Evolutionary conservation across 192 early-diverging fungal genomes (phyloP).

Genomic region (Haplosporangium gracile): DNA sequence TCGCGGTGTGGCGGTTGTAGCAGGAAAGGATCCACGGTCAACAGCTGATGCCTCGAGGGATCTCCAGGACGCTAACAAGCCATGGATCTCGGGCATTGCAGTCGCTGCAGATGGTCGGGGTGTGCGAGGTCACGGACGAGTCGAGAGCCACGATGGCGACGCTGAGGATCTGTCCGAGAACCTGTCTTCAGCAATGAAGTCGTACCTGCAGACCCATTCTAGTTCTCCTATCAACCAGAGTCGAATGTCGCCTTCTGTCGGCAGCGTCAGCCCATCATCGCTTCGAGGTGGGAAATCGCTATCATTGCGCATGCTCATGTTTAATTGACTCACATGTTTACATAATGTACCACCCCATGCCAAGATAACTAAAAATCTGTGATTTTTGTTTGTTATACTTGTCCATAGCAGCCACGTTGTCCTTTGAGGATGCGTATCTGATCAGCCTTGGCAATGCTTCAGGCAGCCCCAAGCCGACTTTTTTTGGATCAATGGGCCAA

Average conservation of each 20-base stretch:
- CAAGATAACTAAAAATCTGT: neutral
- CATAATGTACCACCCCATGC: neutral
- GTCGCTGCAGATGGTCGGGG: constrained; percentile 25
- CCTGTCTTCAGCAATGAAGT: constrained; percentile 35
- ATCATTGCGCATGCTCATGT: neutral
- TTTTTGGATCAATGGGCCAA: constrained; percentile 27
- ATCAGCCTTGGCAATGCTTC: constrained; percentile 57
- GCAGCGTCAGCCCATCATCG: constrained; percentile 46
- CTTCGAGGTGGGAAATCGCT: constrained; percentile 35
- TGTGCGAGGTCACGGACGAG: constrained; percentile 25
- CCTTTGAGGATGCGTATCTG: constrained; percentile 72
- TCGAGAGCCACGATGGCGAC: constrained; percentile 50
- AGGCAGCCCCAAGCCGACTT: constrained; percentile 36
- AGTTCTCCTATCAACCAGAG: constrained; percentile 50
- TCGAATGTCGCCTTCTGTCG: constrained; percentile 43
- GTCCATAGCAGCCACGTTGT: constrained; percentile 52
- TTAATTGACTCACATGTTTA: constrained; percentile 3
- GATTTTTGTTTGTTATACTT: neutral
- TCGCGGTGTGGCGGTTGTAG: constrained; percentile 53
- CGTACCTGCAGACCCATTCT: constrained; percentile 25
- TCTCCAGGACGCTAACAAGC: constrained; percentile 37
- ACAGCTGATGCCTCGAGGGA: constrained; percentile 12
- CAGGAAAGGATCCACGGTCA: constrained; percentile 57
- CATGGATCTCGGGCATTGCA: constrained; percentile 38
- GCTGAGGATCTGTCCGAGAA: constrained; percentile 41